phyloP scores from a whole-genome alignment of 176 grass and related monocot species.

The Olyra latifolia region DNA sequence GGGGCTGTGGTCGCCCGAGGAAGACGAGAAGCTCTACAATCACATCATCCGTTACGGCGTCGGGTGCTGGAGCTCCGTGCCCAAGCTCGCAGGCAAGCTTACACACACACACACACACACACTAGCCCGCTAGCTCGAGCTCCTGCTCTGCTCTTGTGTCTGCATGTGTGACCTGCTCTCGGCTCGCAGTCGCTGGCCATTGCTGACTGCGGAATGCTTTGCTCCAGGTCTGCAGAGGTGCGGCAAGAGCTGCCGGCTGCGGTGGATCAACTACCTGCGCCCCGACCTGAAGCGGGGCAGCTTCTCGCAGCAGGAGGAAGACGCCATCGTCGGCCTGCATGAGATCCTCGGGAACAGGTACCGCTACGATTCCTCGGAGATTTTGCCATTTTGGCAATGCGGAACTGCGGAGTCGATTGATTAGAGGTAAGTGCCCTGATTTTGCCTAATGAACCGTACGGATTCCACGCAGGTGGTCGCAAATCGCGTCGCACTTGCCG shows the following conservation, averaged over 20 bases:
- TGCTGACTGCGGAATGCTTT: not conserved
- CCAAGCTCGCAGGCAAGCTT: constrained; percentile 67
- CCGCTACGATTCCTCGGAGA: not conserved
- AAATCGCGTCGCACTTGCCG: constrained; percentile 80
- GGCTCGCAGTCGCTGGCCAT: not conserved
- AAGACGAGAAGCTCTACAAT: constrained; percentile 93
- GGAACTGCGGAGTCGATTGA: not conserved
- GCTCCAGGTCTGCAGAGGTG: constrained; percentile 77
- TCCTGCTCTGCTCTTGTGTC: not conserved
- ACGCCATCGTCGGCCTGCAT: constrained; percentile 71
- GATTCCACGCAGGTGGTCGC: constrained; percentile 64
- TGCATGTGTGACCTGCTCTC: not conserved
- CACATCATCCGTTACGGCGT: constrained; percentile 87
- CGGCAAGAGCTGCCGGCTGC: constrained; percentile 89
- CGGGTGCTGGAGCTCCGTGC: constrained; percentile 90
- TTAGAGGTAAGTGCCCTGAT: not conserved
- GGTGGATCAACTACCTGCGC: constrained; percentile 92
- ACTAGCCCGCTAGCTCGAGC: not conserved
- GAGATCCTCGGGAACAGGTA: constrained; percentile 85
- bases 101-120: not conserved
- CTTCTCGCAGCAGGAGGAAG: constrained; percentile 93
- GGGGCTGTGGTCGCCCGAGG: constrained; percentile 87
- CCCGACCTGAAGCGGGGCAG: constrained; percentile 88
- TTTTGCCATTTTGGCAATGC: not conserved
- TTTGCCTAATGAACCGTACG: not conserved